Evolutionary conservation across 306 rosid genomes (phyloP).

Genomic region (Vigna unguiculata): DNA sequence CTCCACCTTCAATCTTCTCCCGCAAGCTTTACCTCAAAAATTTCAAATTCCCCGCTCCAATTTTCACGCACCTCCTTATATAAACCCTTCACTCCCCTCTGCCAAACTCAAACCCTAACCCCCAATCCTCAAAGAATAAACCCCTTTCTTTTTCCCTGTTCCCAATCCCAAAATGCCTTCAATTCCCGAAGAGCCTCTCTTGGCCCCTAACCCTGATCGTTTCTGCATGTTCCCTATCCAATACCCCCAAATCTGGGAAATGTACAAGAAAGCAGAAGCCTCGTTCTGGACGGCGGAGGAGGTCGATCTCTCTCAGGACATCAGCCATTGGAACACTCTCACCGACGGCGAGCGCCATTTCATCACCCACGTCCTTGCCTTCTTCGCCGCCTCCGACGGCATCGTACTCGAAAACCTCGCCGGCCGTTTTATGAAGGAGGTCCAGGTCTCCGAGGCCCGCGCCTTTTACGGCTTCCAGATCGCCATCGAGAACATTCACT

Average conservation of each 20-base stretch:
- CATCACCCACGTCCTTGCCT: slow-evolving; percentile 77
- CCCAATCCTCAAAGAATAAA: too few relatives aligned
- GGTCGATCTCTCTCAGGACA: slow-evolving; percentile 75
- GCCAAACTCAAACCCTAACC: neutral
- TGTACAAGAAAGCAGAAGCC: slow-evolving; percentile 95
- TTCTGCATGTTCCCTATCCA: slow-evolving; percentile 96
- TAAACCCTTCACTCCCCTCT: neutral
- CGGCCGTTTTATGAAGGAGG: slow-evolving; percentile 84
- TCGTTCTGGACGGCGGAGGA: slow-evolving; percentile 95
- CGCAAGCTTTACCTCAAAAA: neutral
- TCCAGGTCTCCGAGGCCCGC: slow-evolving; percentile 81
- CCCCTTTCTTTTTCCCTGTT: neutral
- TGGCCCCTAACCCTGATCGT: slow-evolving; percentile 75
- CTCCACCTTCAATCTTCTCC: slow-evolving; percentile 6
- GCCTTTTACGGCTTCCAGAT: slow-evolving; percentile 95
- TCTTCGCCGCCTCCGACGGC: slow-evolving; percentile 93
- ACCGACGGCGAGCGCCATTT: slow-evolving; percentile 78
- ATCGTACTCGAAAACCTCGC: slow-evolving; percentile 88
- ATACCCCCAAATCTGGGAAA: slow-evolving; percentile 88
- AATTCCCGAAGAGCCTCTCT: slow-evolving; percentile 73
- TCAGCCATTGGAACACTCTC: slow-evolving; percentile 64
- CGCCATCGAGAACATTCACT: slow-evolving; percentile 88
- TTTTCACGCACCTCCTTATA: slow-evolving; percentile 18
- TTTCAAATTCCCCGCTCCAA: slow-evolving; percentile 31
- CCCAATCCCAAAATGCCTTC: slow-evolving; percentile 60